Conservation (phyloP, 768 basidiomycete genomes). For the Glaciozyma martinii region DNA sequence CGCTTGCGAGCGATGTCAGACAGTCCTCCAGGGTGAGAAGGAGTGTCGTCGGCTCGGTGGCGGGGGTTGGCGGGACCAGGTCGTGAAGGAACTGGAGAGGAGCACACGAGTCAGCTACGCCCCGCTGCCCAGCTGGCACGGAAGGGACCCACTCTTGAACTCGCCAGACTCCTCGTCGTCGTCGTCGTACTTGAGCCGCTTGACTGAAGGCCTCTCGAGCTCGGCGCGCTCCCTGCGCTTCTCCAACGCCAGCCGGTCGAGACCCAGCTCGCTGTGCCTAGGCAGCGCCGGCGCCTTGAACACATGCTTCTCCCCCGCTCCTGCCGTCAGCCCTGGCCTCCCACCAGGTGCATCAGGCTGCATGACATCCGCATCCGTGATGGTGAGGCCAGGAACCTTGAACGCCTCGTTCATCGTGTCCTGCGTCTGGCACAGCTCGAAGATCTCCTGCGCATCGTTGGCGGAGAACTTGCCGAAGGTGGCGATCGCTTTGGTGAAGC, state of each 20-base stretch:
- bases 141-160: slow-evolving; percentile 68
- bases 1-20: slow-evolving; percentile 61
- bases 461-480: slow-evolving; percentile 80
- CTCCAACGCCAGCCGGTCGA: slow-evolving; percentile 79
- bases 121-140: background rate
- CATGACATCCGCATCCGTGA: slow-evolving; percentile 33
- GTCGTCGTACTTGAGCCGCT: slow-evolving; percentile 59
- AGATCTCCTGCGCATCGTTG: slow-evolving; percentile 65
- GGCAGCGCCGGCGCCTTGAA: slow-evolving; percentile 75
- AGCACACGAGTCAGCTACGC: background rate
- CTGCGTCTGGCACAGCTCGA: slow-evolving; percentile 20
- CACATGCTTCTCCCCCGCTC: slow-evolving; percentile 53
- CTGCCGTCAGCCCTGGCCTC: slow-evolving; percentile 36
- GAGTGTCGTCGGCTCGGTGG: slow-evolving; percentile 78
- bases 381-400: slow-evolving; percentile 7
- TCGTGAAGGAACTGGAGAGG: slow-evolving; percentile 58
- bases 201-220: slow-evolving; percentile 45
- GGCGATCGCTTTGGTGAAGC: slow-evolving; percentile 51
- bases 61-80: slow-evolving; percentile 54
- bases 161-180: slow-evolving; percentile 45
- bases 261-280: slow-evolving; percentile 67
- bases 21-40: slow-evolving; percentile 83
- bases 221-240: slow-evolving; percentile 51
- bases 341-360: slow-evolving; percentile 21
- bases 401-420: slow-evolving; percentile 21